phyloP scores from a whole-genome alignment of 306 rosid species.

The Trifolium dubium region DNA sequence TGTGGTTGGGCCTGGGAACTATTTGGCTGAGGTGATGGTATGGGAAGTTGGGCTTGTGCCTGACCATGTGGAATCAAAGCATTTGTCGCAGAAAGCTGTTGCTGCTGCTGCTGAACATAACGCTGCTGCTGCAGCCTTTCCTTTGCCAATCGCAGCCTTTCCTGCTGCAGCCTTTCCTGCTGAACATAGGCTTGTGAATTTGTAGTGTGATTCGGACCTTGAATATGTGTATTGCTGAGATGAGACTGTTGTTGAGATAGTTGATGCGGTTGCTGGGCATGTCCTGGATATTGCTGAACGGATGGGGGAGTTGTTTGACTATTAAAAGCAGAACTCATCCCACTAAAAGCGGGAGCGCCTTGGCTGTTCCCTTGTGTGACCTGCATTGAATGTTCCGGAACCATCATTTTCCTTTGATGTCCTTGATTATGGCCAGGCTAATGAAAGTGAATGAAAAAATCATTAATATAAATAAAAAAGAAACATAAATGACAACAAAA shows the following conservation, averaged over 20 bases:
- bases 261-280: conserved; percentile 80
- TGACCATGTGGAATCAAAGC: conserved; percentile 65
- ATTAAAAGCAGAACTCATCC: conserved; percentile 77
- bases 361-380: conserved; percentile 75
- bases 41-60: conserved; percentile 74
- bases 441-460: conserved; percentile 18
- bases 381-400: conserved; percentile 83
- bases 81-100: conserved; percentile 76
- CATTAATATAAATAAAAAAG: conserved; percentile 38
- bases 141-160: conserved; percentile 67
- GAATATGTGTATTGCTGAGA: conserved; percentile 73
- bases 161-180: no score
- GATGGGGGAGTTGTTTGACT: conserved; percentile 77
- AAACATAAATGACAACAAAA: conserved; percentile 6
- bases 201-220: conserved; percentile 68
- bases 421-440: conserved; percentile 89
- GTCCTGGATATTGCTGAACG: conserved; percentile 74
- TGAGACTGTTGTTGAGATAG: conserved; percentile 79
- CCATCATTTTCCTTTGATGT: conserved; percentile 87
- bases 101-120: conserved; percentile 64
- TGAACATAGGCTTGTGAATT: conserved; percentile 77
- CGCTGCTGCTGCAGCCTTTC: conserved; percentile 83
- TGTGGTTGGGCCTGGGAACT: conserved; percentile 74
- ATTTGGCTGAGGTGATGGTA: conserved; percentile 67
- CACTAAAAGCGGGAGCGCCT: conserved; percentile 75